Conservation (phyloP, 2,329 filamentous ascomycete genomes). For the Nakataea oryzae region DNA sequence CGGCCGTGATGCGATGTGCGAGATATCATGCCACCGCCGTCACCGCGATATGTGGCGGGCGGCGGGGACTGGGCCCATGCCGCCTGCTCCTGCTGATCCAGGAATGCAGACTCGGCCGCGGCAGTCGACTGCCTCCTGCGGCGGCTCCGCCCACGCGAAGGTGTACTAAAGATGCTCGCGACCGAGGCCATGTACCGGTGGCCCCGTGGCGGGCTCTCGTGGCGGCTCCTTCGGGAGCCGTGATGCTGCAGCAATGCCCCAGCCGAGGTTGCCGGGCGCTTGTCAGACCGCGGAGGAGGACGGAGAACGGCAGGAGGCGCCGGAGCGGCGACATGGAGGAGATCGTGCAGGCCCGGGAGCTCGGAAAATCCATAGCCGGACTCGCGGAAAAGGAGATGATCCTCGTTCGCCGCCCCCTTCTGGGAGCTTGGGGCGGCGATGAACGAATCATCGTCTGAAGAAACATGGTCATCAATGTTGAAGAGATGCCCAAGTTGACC, state of each 20-base stretch:
- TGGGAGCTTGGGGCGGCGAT: slow-evolving; percentile 6
- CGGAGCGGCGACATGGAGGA: background rate
- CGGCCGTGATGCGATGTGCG: background rate
- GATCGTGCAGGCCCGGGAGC: slow-evolving; percentile 22
- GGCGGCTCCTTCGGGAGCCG: too few relatives aligned
- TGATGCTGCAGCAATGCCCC: background rate
- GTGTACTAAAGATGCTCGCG: background rate
- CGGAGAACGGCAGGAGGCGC: background rate
- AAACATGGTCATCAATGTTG: slow-evolving; percentile 28
- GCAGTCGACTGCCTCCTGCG: background rate
- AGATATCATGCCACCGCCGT: background rate
- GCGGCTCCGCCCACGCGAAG: background rate
- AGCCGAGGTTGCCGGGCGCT: background rate
- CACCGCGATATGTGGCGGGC: background rate
- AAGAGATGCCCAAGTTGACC: slow-evolving; percentile 13
- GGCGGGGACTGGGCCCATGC: background rate
- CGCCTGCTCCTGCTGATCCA: background rate
- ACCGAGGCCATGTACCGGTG: background rate
- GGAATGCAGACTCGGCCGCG: background rate
- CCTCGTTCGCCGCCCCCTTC: slow-evolving; percentile 19
- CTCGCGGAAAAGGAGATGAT: slow-evolving; percentile 25
- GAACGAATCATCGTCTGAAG: slow-evolving; percentile 25
- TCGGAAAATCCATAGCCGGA: slow-evolving; percentile 20
- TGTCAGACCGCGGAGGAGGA: background rate
- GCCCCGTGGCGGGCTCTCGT: background rate